Percentiles rank a stretch among this genome's conserved stretches.
phyloP scores from a whole-genome alignment of 2,329 filamentous ascomycete genomes.

The Neofusicoccum umdonicola region DNA sequence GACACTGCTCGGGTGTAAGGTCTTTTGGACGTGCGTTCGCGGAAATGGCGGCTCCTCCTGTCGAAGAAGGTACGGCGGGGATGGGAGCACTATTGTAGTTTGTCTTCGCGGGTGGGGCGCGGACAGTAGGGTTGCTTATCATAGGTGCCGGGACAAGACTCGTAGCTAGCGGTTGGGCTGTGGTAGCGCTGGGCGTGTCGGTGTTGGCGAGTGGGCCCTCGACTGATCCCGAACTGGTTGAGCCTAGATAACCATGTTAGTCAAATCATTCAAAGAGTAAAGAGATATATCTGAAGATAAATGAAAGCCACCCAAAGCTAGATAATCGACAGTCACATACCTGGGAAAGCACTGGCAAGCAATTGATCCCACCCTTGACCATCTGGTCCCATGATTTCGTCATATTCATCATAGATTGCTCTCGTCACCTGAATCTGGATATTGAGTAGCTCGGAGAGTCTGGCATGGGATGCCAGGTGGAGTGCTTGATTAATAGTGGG shows the following conservation, averaged over 20 bases:
- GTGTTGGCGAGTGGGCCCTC: no score
- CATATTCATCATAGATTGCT: not conserved
- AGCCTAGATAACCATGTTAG: no score
- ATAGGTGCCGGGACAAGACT: no score
- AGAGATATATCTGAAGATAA: not conserved
- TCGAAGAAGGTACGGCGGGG: not conserved
- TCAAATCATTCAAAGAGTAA: not conserved
- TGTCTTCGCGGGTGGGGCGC: no score
- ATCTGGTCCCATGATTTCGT: not conserved
- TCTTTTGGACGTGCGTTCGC: not conserved
- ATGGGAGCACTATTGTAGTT: not conserved
- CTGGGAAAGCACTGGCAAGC: not conserved
- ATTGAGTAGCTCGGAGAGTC: not conserved
- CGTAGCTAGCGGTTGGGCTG: no score
- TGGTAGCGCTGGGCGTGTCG: no score
- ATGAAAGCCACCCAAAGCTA: no score
- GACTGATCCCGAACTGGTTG: no score
- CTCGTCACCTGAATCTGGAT: not conserved
- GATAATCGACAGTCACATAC: not conserved
- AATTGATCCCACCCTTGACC: not conserved
- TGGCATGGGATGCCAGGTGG: not conserved
- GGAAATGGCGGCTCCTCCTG: not conserved
- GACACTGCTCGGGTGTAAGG: not conserved
- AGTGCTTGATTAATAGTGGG: not conserved
- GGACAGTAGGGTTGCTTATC: no score